Percentiles rank a stretch among this genome's conserved stretches.
Evolutionary conservation across 352 stramenopile species (phyloP).

Genomic region (Thraustochytrium sp.): DNA sequence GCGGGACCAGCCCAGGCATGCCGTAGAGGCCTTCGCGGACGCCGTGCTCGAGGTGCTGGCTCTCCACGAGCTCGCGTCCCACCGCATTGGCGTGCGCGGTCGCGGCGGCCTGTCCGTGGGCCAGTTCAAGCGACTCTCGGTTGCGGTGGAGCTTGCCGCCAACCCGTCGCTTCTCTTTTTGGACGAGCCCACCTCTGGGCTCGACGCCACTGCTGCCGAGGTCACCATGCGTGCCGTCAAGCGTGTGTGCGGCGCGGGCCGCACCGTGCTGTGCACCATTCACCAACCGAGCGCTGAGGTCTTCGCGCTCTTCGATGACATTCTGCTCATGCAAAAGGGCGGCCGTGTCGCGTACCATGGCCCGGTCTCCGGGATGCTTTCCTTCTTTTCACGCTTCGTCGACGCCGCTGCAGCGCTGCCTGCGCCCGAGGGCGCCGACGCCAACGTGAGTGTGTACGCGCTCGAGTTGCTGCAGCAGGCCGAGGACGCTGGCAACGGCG

Average conservation of each 20-base stretch:
- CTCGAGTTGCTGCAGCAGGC: not conserved
- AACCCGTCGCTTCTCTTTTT: slow-evolving; percentile 61
- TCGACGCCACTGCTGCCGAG: slow-evolving; percentile 59
- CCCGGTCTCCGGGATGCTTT: slow-evolving; percentile 53
- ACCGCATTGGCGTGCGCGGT: not conserved
- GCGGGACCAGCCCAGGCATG: slow-evolving; percentile 51
- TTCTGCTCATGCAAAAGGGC: slow-evolving; percentile 60
- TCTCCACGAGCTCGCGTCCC: not conserved
- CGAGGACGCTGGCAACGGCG: too few relatives aligned
- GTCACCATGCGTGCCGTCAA: slow-evolving; percentile 63
- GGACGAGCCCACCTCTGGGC: slow-evolving; percentile 62
- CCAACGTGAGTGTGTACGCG: not conserved
- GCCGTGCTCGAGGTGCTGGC: slow-evolving; percentile 44
- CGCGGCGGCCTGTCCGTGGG: not conserved
- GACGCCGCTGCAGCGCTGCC: not conserved
- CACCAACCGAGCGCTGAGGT: slow-evolving; percentile 63
- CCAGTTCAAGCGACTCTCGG: not conserved
- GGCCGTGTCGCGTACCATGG: slow-evolving; percentile 61
- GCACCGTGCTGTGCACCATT: slow-evolving; percentile 62
- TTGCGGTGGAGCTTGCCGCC: slow-evolving; percentile 61
- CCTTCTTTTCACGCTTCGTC: slow-evolving; percentile 7
- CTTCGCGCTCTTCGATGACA: slow-evolving; percentile 62
- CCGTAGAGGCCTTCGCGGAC: slow-evolving; percentile 58
- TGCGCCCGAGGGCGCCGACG: not conserved
- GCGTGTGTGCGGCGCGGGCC: slow-evolving; percentile 59